Evolutionary conservation across 2,329 filamentous ascomycete species (phyloP).

Genomic region (Lachnellula cervina): DNA sequence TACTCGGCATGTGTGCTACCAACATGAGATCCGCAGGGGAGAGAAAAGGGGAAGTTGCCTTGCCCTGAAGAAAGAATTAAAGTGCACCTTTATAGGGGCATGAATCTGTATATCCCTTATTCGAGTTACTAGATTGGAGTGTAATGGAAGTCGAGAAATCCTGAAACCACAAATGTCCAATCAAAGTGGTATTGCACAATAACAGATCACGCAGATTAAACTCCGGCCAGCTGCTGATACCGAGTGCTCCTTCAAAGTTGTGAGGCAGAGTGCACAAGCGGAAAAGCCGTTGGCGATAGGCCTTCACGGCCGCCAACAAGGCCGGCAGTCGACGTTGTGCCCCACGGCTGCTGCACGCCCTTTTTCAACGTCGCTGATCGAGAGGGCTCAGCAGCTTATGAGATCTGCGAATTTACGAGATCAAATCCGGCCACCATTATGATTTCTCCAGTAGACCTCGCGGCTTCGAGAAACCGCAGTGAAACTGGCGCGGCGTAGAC

Average conservation of each 20-base stretch:
- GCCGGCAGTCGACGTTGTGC: not conserved
- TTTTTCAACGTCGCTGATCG: not conserved
- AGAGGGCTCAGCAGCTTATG: not conserved
- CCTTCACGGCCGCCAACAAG: not conserved
- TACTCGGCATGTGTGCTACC: not conserved
- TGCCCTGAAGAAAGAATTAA: too few species aligned
- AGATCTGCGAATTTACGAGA: not conserved
- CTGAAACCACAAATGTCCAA: not conserved
- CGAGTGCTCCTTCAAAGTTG: not conserved
- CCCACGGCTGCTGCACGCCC: not conserved
- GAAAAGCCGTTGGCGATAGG: not conserved
- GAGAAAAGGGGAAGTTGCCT: too few species aligned
- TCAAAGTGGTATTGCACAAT: not conserved
- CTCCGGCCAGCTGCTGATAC: not conserved
- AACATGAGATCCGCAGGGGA: too few species aligned
- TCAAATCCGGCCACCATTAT: not conserved
- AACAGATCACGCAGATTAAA: not conserved
- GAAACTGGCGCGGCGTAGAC: not conserved
- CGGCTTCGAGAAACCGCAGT: not conserved
- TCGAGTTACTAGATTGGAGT: not conserved
- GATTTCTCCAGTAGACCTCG: not conserved
- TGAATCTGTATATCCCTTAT: too few species aligned
- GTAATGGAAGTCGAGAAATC: not conserved
- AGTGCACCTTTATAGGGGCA: too few species aligned
- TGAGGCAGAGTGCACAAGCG: conserved; percentile 1